These are phyloP conservation scores for Petrea volubilis DNA, from an alignment of 257 asterid genomes.

Conservation along the genomic window DNA sequence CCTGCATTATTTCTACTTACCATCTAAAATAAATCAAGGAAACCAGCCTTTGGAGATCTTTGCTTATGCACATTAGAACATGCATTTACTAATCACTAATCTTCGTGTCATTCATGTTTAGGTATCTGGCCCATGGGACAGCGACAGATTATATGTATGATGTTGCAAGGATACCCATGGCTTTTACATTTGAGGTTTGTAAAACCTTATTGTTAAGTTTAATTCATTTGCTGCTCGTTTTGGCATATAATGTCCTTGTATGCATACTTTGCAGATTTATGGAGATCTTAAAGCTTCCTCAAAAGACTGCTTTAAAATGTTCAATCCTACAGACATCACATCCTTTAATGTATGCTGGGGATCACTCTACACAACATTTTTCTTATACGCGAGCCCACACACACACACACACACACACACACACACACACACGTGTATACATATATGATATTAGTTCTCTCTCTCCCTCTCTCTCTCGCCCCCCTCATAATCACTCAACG, in stretches of 20 bases:
- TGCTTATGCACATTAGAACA: background rate
- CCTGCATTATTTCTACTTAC: background rate
- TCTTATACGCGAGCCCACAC: no score
- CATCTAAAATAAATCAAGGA: slow-evolving; percentile 1
- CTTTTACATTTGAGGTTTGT: slow-evolving; percentile 94
- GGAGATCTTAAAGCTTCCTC: slow-evolving; percentile 86
- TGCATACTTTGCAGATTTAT: slow-evolving; percentile 63
- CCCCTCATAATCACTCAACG: background rate
- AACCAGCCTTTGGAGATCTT: background rate
- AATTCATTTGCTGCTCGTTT: background rate
- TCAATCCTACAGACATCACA: slow-evolving; percentile 85
- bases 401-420: no score
- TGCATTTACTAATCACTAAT: slow-evolving; percentile 1
- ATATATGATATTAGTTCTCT: no score
- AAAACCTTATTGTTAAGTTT: slow-evolving; percentile 4
- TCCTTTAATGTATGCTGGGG: slow-evolving; percentile 70
- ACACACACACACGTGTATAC: no score
- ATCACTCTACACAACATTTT: background rate
- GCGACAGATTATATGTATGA: slow-evolving; percentile 98
- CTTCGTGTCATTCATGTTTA: slow-evolving; percentile 24
- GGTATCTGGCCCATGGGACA: slow-evolving; percentile 98
- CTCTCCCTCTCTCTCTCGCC: background rate
- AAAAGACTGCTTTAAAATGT: slow-evolving; percentile 94
- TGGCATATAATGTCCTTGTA: slow-evolving; percentile 1
- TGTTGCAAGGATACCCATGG: slow-evolving; percentile 92